A percentile compares a stretch with the other conserved stretches of the same genome.
These are phyloP conservation scores for Helianthus annuus DNA, from an alignment of 129 eudicot species.

Conservation along the genomic window DNA sequence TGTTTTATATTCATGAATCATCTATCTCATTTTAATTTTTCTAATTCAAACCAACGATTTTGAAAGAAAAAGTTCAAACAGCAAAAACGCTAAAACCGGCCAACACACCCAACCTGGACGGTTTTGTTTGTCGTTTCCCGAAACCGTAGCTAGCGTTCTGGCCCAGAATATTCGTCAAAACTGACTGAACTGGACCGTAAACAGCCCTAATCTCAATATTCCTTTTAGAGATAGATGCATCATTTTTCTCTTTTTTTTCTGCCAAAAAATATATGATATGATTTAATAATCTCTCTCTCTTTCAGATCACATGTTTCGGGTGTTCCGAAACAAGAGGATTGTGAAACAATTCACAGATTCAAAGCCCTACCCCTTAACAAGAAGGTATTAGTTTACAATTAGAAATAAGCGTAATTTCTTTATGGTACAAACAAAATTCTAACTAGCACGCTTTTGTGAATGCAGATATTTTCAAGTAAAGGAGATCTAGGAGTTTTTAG, in stretches of 20 bases:
- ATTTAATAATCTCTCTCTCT: not conserved
- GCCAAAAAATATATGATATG: not conserved
- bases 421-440: not conserved
- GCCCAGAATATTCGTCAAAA: too few relatives aligned
- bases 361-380: conserved; percentile 80
- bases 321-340: conserved; percentile 47
- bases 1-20: too few relatives aligned
- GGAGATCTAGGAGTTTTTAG: conserved; percentile 70
- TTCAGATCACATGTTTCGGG: conserved; percentile 37
- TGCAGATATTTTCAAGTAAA: conserved; percentile 79
- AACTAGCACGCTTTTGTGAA: not conserved
- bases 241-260: too few relatives aligned
- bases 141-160: too few relatives aligned
- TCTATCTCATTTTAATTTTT: too few relatives aligned
- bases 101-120: not conserved
- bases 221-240: too few relatives aligned
- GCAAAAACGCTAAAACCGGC: too few relatives aligned
- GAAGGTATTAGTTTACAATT: conserved; percentile 50
- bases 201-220: too few relatives aligned
- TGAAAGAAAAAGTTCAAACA: too few relatives aligned
- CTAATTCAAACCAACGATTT: too few relatives aligned
- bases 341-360: conserved; percentile 45
- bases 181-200: too few relatives aligned
- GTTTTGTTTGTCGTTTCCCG: not conserved
- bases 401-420: not conserved